Base-by-base conservation (phyloP, 257 asterid species). In the Cordia subcordata region DNA sequence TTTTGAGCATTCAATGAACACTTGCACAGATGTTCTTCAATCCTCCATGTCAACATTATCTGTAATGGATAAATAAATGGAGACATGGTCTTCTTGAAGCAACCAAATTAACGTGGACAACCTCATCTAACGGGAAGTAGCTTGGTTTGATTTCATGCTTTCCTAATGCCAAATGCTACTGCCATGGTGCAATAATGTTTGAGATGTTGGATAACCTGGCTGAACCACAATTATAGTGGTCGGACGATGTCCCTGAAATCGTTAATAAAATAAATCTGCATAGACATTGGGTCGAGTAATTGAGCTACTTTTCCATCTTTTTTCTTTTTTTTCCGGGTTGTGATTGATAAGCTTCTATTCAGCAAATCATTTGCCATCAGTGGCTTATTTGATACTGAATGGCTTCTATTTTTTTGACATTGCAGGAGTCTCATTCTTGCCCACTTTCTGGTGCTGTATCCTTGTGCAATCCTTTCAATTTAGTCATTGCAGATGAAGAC, bases 401-500 rank as follows among this genome's bases (percentile, higher is more conserved):
- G 49, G 16, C 37, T 8, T 63, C 6, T 42, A 27, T 17, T 18
- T 46, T 45, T 17, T 14, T 18, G 12, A 33, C 51, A 14, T 55
- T 64, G 66, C 96, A 92, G 99, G 96, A 86, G 74, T 84, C 90
- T 67, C 60, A 64, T 79, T 77, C 84, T 58, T 86, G 96, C 79
- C 89, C 75, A 68, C 95, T 88, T 71, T 86, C 96, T 49, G 99
- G 96, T 60, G 99, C 95, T 33, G 79, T 92, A 61, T 88, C 96
- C 64, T 81, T 92, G 68, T 88, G 96, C 94, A 92, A 86, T 71
- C 99, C 96, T 60, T 92, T 92, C 78, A 84, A 92, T 75, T 80
- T 92, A 85, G 75, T 86, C 53, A 74, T 82, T 67, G 94, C 99
- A 66, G 96, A 92, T 68, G 99, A 92, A 77, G 99, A 88, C 66